Conservation (phyloP, 2,329 filamentous ascomycete genomes). For the Gnomoniopsis sp. region DNA sequence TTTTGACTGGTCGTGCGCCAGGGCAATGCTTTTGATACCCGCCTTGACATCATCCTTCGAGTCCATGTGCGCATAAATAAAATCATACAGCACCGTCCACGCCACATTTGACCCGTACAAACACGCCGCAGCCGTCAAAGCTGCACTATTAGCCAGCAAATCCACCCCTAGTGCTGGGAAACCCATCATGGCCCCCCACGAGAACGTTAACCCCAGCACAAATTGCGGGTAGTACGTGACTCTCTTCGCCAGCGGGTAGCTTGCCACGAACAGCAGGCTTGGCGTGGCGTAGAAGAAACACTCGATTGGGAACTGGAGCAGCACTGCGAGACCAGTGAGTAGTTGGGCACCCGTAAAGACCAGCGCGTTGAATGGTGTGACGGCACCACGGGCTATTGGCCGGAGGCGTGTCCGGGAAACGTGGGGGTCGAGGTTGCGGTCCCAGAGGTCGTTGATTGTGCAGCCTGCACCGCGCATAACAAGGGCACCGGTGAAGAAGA, state of each 20-base stretch:
- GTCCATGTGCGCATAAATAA: slow-evolving; percentile 93
- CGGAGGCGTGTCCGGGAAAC: slow-evolving; percentile 73
- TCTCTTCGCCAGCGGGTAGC: slow-evolving; percentile 80
- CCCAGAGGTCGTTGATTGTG: slow-evolving; percentile 88
- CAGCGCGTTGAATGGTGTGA: slow-evolving; percentile 69
- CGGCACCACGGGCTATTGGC: slow-evolving; percentile 75
- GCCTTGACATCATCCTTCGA: slow-evolving; percentile 81
- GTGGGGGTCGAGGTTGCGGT: slow-evolving; percentile 79
- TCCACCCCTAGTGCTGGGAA: slow-evolving; percentile 81
- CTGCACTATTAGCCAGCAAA: slow-evolving; percentile 60
- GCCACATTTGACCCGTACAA: slow-evolving; percentile 77
- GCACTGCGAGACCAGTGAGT: slow-evolving; percentile 66
- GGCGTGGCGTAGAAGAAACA: slow-evolving; percentile 79
- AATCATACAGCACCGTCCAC: slow-evolving; percentile 88
- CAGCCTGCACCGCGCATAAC: slow-evolving; percentile 88
- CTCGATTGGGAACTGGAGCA: slow-evolving; percentile 70
- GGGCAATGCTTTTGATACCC: slow-evolving; percentile 83
- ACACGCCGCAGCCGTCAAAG: slow-evolving; percentile 62
- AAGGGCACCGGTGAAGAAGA: slow-evolving; percentile 74
- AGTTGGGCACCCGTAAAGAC: slow-evolving; percentile 73
- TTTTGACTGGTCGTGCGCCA: slow-evolving; percentile 80
- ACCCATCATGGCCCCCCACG: slow-evolving; percentile 85
- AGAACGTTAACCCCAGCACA: slow-evolving; percentile 80
- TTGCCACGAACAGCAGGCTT: slow-evolving; percentile 67
- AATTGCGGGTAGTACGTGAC: slow-evolving; percentile 85